Conservation (phyloP, 352 stramenopile genomes). For the Phytophthora fragariae region DNA sequence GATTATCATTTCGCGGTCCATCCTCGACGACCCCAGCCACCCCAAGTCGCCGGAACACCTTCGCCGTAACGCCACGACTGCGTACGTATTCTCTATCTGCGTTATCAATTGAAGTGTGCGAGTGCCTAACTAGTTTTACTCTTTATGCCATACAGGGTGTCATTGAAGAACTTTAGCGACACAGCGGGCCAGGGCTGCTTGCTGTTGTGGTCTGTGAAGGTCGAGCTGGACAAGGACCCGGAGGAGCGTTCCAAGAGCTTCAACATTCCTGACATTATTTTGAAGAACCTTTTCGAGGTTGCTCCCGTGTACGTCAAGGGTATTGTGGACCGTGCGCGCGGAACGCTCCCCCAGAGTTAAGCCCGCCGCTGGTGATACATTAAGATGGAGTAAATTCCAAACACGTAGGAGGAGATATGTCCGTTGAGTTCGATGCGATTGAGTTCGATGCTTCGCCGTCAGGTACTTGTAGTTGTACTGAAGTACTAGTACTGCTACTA, state of each 20-base stretch:
- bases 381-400: slow-evolving; percentile 23
- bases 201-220: slow-evolving; percentile 86
- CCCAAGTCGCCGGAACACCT: slow-evolving; percentile 71
- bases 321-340: slow-evolving; percentile 76
- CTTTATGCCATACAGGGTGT: slow-evolving; percentile 53
- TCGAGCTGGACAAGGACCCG: slow-evolving; percentile 77
- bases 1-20: slow-evolving; percentile 67
- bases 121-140: slow-evolving; percentile 17
- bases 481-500: too few relatives aligned
- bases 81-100: slow-evolving; percentile 50
- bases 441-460: slow-evolving; percentile 11
- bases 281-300: slow-evolving; percentile 91
- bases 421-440: slow-evolving; percentile 34
- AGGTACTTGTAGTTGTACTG: background rate
- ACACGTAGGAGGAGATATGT: slow-evolving; percentile 23
- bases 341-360: slow-evolving; percentile 56
- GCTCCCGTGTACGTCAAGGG: slow-evolving; percentile 87
- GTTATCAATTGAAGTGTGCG: background rate
- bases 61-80: slow-evolving; percentile 79
- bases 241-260: slow-evolving; percentile 77
- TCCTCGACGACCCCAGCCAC: slow-evolving; percentile 79
- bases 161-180: slow-evolving; percentile 84
- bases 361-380: slow-evolving; percentile 8
- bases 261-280: slow-evolving; percentile 88
- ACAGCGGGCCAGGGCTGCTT: slow-evolving; percentile 71